phyloP scores from a whole-genome alignment of 345 rosid genomes.

The Mercurialis annua region DNA sequence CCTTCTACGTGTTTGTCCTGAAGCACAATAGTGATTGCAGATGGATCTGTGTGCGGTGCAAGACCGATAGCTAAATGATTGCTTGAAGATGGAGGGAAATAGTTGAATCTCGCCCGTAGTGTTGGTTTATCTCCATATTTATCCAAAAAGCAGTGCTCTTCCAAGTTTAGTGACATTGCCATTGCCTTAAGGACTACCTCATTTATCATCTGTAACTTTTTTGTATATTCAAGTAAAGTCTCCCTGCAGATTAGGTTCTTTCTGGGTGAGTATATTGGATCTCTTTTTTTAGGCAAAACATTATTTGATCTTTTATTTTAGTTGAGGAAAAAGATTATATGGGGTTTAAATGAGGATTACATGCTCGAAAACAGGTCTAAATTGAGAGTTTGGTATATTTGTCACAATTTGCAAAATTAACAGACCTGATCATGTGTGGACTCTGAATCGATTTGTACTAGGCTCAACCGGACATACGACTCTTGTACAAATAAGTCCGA shows the following conservation, averaged over 20 bases:
- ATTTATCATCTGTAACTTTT: slow-evolving; percentile 22
- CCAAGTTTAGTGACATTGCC: slow-evolving; percentile 48
- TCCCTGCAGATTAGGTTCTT: slow-evolving; percentile 25
- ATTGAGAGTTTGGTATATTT: no score
- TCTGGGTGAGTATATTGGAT: no score
- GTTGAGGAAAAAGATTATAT: no score
- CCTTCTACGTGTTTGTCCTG: slow-evolving; percentile 61
- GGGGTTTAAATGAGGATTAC: no score
- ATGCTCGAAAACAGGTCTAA: no score
- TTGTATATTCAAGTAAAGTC: slow-evolving; percentile 38
- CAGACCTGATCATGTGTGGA: no score
- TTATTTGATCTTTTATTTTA: no score
- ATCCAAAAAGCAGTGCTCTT: slow-evolving; percentile 42
- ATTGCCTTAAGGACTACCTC: slow-evolving; percentile 42
- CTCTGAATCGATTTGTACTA: no score
- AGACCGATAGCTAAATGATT: slow-evolving; percentile 49
- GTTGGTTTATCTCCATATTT: slow-evolving; percentile 40
- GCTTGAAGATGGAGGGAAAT: slow-evolving; percentile 54
- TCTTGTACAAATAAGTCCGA: no score
- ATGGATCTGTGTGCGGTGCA: slow-evolving; percentile 57
- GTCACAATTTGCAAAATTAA: no score
- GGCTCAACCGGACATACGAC: no score
- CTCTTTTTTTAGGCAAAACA: no score
- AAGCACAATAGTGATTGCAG: slow-evolving; percentile 53
- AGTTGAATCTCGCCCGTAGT: slow-evolving; percentile 47